Evolutionary conservation across 148 eudicot genomes (phyloP).

Genomic region (Heliamphora exappendiculata): DNA sequence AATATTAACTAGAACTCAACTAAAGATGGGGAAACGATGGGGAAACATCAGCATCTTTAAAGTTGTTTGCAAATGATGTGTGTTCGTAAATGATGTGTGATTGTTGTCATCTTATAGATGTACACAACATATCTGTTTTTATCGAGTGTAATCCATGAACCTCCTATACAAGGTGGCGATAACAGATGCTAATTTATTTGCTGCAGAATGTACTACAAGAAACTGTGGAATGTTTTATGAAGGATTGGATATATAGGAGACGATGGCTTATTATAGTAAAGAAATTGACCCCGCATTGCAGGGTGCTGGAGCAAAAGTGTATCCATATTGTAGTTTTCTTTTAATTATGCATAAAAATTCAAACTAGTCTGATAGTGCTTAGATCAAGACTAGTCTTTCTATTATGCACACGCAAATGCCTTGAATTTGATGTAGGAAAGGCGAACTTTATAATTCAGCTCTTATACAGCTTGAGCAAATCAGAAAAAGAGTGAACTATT

Average conservation of each 20-base stretch:
- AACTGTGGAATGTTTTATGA: background rate
- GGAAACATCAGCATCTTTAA: slow-evolving; percentile 1
- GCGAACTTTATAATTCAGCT: background rate
- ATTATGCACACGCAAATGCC: background rate
- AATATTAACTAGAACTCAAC: background rate
- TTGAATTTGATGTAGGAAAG: background rate
- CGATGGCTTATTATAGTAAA: slow-evolving; percentile 30
- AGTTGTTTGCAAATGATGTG: background rate
- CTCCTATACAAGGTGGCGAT: background rate
- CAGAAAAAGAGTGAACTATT: background rate
- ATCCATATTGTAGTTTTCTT: slow-evolving; percentile 18
- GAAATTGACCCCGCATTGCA: slow-evolving; percentile 28
- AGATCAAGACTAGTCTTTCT: background rate
- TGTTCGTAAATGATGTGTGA: background rate
- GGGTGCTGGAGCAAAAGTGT: slow-evolving; percentile 40
- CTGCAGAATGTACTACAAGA: slow-evolving; percentile 15
- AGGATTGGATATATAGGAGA: slow-evolving; percentile 7
- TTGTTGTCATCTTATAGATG: background rate
- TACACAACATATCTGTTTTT: background rate
- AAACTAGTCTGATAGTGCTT: background rate
- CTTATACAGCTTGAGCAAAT: background rate
- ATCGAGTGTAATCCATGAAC: background rate
- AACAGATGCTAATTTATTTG: background rate
- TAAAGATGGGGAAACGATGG: background rate
- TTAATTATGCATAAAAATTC: background rate